A percentile compares a stretch with the other conserved stretches of the same genome.
Conservation (phyloP, 331 rosid species). For the Malus hybrid region DNA sequence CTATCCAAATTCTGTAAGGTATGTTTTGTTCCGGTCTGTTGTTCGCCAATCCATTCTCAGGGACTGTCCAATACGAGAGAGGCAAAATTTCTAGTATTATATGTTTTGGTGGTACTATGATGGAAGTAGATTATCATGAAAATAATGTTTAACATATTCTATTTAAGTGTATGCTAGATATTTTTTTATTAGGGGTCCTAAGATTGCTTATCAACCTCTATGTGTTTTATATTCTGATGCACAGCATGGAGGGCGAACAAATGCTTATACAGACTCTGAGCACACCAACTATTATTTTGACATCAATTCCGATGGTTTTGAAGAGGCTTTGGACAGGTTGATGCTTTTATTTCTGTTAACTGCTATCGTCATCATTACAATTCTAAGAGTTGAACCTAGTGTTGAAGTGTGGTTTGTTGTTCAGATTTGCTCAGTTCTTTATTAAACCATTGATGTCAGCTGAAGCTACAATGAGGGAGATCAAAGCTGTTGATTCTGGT, state of each 20-base stretch:
- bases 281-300: constrained; percentile 76
- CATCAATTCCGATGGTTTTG: constrained; percentile 73
- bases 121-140: background rate
- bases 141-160: background rate
- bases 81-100: background rate
- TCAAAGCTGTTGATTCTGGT: constrained; percentile 99
- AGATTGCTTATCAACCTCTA: background rate
- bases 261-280: constrained; percentile 82
- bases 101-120: background rate
- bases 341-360: constrained; percentile 13
- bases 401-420: constrained; percentile 19
- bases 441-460: constrained; percentile 89
- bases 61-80: background rate
- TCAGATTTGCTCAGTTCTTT: constrained; percentile 93
- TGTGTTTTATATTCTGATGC: constrained; percentile 16
- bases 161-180: background rate
- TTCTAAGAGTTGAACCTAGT: background rate
- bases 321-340: constrained; percentile 93
- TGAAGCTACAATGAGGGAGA: constrained; percentile 97
- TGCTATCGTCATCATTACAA: background rate
- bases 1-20: background rate
- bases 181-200: background rate
- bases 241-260: constrained; percentile 86
- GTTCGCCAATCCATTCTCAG: background rate
- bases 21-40: background rate